Evolutionary conservation across 768 basidiomycete genomes (phyloP), one percentile per base, ranked within the genome.

Genomic region (Kockovaella imperatae): DNA sequence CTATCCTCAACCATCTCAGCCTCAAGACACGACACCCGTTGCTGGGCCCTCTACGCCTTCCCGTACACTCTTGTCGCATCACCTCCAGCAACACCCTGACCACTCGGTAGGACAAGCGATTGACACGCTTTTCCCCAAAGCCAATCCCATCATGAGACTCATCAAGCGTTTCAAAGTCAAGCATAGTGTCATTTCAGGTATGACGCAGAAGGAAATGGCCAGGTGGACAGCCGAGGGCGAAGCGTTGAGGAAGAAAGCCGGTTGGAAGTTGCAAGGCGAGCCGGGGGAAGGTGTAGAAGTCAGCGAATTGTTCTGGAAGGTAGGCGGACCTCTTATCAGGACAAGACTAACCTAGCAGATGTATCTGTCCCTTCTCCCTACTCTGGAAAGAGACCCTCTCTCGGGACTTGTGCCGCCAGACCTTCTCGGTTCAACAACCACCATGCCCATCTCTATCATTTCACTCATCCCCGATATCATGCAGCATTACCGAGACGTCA

Each of bases 401-500:
- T 75, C 76, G 1, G 78, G 78, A 8, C 71, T 82, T 50, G 77
- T 78, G 42, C 79, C 81, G 1, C 83, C 83, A 0, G 74, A 79
- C 6, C 72, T 84, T n/a, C 68, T 84, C 43, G 83, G 77, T 1
- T 75, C 77, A 7, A 78, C 77, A 13, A 81, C 80, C 5, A 80
- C 81, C 14, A 76, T 83, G 26, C 83, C 81, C 13, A 71, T 83
- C 28, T 73, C 77, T 5, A 76, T 83, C 57, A 73, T 83, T 57
- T 82, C 81, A 15, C 69, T 80, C 35, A 80, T 83, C 36, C 81
- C 83, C 0, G 83, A 84, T 57, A 84, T 84, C 55, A 82, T 83
- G 76, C 75, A 77, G 44, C 83, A 84, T 59, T 81, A 83, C 69
- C 74, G 77, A 17, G 77, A 80, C 40, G 73, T 79, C 40, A 82